These are phyloP conservation scores for Phialophora chinensis DNA, from an alignment of 2,329 filamentous ascomycete species.

Conservation along the genomic window DNA sequence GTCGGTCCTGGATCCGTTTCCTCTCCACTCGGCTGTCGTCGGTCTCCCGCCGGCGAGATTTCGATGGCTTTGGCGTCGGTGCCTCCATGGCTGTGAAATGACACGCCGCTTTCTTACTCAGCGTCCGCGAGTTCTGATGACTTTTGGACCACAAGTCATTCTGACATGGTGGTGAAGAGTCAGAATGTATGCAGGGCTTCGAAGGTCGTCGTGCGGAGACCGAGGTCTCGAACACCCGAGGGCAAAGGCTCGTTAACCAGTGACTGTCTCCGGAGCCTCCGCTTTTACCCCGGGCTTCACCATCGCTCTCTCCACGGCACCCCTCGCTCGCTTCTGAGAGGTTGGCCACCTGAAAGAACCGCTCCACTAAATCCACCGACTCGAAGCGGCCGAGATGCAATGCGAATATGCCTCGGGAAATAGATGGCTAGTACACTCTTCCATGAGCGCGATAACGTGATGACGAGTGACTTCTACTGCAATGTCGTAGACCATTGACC, in stretches of 20 bases:
- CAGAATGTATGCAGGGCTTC: conserved; percentile 5
- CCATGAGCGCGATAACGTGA: neutral
- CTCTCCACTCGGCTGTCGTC: conserved; percentile 33
- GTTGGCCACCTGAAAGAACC: neutral
- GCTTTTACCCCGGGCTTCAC: neutral
- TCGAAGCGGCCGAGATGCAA: neutral
- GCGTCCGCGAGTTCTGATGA: neutral
- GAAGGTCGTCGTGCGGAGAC: neutral
- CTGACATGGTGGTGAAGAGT: conserved; percentile 27
- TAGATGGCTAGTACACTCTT: neutral
- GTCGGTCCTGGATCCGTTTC: conserved; percentile 36
- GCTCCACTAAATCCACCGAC: neutral
- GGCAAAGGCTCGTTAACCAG: neutral
- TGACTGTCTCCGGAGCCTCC: neutral
- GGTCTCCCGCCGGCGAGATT: conserved; percentile 24
- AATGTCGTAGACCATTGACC: no score
- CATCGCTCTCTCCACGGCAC: neutral
- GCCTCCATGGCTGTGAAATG: conserved; percentile 22
- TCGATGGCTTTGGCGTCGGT: conserved; percentile 16
- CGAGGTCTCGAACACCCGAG: neutral
- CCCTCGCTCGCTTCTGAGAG: no score
- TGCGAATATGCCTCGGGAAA: neutral
- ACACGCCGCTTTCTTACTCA: conserved; percentile 9
- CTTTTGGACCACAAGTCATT: neutral
- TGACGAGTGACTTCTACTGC: no score